Percentiles rank a stretch among this genome's conserved stretches.
Evolutionary conservation across 1,284 basidiomycete species (phyloP).

Genomic region (Sphagnurus paluster): DNA sequence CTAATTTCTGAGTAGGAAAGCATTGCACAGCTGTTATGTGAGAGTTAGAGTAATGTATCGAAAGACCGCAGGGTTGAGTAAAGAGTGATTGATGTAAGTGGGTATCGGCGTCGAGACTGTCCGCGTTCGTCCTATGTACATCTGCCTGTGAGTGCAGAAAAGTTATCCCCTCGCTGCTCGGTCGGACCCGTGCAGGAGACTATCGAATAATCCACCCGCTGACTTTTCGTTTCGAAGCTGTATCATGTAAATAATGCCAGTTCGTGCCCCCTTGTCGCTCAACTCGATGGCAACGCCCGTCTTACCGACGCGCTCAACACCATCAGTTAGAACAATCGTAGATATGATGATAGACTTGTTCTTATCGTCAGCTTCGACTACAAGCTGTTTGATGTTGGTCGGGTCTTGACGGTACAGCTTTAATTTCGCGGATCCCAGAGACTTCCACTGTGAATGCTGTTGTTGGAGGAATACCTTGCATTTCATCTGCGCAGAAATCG

Average conservation of each 20-base stretch:
- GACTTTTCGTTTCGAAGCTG: constrained; percentile 88
- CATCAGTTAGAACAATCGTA: constrained; percentile 93
- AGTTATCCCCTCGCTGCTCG: constrained; percentile 39
- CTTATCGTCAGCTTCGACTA: constrained; percentile 88
- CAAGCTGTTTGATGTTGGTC: constrained; percentile 92
- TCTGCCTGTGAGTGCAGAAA: constrained; percentile 5
- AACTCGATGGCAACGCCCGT: constrained; percentile 97
- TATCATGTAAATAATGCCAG: constrained; percentile 98
- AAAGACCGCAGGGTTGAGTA: constrained; percentile 6
- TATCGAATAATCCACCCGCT: constrained; percentile 84
- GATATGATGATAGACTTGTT: constrained; percentile 83
- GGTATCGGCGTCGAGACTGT: constrained; percentile 13
- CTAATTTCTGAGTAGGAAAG: constrained; percentile 17
- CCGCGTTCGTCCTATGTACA: constrained; percentile 12
- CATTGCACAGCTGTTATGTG: constrained; percentile 9
- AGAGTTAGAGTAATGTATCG: constrained; percentile 11
- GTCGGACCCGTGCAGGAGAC: constrained; percentile 83
- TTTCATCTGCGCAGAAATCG: constrained; percentile 92
- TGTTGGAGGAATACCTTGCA: constrained; percentile 98
- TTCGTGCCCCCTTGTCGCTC: constrained; percentile 85
- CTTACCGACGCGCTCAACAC: constrained; percentile 96
- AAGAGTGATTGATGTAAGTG: constrained; percentile 8
- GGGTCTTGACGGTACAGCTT: constrained; percentile 86
- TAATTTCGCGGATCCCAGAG: constrained; percentile 84
- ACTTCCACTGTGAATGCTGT: constrained; percentile 96